A percentile compares a stretch with the other conserved stretches of the same genome.
These are phyloP conservation scores for Escovopsis weberi DNA, from an alignment of 2,329 filamentous ascomycete genomes.

Conservation along the genomic window DNA sequence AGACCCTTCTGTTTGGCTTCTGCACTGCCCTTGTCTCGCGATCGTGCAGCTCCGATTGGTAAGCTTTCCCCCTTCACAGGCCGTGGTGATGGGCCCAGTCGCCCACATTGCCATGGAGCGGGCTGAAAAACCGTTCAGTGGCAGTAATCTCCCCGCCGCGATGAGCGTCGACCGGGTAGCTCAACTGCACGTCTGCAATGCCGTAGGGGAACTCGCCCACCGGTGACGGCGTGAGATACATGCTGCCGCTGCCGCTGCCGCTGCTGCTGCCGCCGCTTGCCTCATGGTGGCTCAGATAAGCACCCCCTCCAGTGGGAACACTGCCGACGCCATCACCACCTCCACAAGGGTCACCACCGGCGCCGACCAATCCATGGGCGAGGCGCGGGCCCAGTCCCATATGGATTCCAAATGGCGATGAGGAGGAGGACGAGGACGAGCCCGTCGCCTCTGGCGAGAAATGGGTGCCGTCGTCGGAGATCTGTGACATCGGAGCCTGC, in stretches of 20 bases:
- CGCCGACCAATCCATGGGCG: slow-evolving; percentile 3
- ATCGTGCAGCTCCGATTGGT: too few species aligned
- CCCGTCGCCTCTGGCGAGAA: background rate
- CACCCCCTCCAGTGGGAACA: too few species aligned
- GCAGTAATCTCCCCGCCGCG: slow-evolving; percentile 1
- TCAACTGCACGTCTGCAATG: slow-evolving; percentile 13
- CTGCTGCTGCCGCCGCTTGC: background rate
- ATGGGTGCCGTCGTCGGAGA: background rate
- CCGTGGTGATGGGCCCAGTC: slow-evolving; percentile 1
- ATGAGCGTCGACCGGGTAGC: slow-evolving; percentile 10
- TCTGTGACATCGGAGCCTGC: slow-evolving; percentile 6
- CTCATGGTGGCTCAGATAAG: too few species aligned
- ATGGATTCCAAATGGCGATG: slow-evolving; percentile 4
- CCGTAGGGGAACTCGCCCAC: slow-evolving; percentile 12
- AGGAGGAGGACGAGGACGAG: too few species aligned
- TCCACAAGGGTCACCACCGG: background rate
- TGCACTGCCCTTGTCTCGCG: too few species aligned
- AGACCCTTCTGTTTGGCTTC: too few species aligned
- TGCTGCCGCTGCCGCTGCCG: slow-evolving; percentile 2
- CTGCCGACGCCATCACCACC: too few species aligned
- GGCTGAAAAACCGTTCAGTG: slow-evolving; percentile 1
- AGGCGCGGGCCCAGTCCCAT: slow-evolving; percentile 3
- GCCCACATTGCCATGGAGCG: slow-evolving; percentile 2
- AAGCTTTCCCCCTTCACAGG: background rate
- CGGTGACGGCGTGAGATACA: slow-evolving; percentile 9